Percentiles rank a stretch among this genome's conserved stretches.
phyloP scores from a whole-genome alignment of 2,329 filamentous ascomycete species.

The Westerdykella ornata region DNA sequence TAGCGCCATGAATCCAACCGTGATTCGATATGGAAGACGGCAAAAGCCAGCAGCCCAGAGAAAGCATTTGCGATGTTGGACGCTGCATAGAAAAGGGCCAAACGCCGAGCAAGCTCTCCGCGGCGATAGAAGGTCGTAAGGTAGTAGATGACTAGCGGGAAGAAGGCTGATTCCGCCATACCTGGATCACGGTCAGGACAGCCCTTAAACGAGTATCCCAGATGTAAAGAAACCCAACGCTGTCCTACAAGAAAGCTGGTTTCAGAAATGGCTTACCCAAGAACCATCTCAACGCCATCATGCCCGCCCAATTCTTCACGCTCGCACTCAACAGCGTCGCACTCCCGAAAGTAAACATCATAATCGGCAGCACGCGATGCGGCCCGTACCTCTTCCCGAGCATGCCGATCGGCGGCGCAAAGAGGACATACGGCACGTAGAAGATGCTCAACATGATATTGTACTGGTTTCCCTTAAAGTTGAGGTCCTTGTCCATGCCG shows the following conservation, averaged over 20 bases:
- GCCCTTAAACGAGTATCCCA: too few species aligned
- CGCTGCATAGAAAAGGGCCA: constrained; percentile 70
- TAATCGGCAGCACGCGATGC: constrained; percentile 55
- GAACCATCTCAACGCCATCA: constrained; percentile 64
- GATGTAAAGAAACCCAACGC: too few species aligned
- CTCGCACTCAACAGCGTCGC: constrained; percentile 56
- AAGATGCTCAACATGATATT: constrained; percentile 63
- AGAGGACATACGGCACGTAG: constrained; percentile 67
- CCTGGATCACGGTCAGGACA: constrained; percentile 12
- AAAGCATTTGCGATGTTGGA: constrained; percentile 67
- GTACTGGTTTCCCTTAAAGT: constrained; percentile 58
- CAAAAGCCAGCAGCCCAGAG: constrained; percentile 53
- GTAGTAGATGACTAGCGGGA: constrained; percentile 62
- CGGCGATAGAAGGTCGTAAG: constrained; percentile 59
- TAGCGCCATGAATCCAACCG: constrained; percentile 56
- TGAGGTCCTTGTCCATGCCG: constrained; percentile 47
- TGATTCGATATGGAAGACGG: constrained; percentile 52
- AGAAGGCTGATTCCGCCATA: constrained; percentile 62
- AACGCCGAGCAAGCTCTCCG: constrained; percentile 61
- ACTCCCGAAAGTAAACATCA: constrained; percentile 63
- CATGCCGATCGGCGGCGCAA: constrained; percentile 59
- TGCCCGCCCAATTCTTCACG: constrained; percentile 55
- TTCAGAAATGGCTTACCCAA: constrained; percentile 42
- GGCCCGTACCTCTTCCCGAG: constrained; percentile 63
- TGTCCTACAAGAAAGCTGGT: too few species aligned